Evolutionary conservation across 1,284 basidiomycete species (phyloP), one percentile per base, ranked within the genome.

Genomic region (Chalciporus sp.): DNA sequence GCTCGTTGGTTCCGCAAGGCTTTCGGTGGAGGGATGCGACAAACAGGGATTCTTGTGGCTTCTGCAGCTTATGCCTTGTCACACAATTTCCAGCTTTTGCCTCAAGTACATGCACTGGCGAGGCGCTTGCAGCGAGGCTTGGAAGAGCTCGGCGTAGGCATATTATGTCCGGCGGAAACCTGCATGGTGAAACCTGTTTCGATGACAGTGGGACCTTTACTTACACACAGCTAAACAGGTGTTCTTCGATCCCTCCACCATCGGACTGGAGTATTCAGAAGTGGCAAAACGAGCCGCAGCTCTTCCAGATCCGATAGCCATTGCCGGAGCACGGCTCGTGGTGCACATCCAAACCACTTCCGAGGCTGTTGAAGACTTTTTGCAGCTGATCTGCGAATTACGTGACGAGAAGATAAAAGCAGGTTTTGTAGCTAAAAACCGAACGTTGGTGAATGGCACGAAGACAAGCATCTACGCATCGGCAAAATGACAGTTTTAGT

Each of bases 21-120:
- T 29, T 96, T 98, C 64, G 97, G 96, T 47, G 96, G 94, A 33
- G 95, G 94, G 31, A 93, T 97, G 83, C 83, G 97, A 27, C 93
- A 98, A 74, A 92, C 85, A 10, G 94, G 95, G 51, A 73, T 87
- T 43, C 79, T 98, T 33, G 86, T 91, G 2, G 93, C 88, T 4
- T 85, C 86, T 8, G 95, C 94, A 5, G 91, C 94, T 12, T 94
- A 92, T 63, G 92, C 92, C 4, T 77, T 98, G 47, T 86, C 87
- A 7, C 73, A 94, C 68, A 88, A 95, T 71, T 94, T 97, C 70
- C 84, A 89, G 0, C 80, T 86, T 58, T 77, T 99, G 16, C 75
- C 80, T 3, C 77, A 70, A 3, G 95, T 95, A 4, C 96, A 99
- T 65, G 76, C 74, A 3, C 81, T 96, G 31, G 79, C 95, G 0